Conservation (phyloP, 2,329 filamentous ascomycete genomes). For the Cadophora sp. region DNA sequence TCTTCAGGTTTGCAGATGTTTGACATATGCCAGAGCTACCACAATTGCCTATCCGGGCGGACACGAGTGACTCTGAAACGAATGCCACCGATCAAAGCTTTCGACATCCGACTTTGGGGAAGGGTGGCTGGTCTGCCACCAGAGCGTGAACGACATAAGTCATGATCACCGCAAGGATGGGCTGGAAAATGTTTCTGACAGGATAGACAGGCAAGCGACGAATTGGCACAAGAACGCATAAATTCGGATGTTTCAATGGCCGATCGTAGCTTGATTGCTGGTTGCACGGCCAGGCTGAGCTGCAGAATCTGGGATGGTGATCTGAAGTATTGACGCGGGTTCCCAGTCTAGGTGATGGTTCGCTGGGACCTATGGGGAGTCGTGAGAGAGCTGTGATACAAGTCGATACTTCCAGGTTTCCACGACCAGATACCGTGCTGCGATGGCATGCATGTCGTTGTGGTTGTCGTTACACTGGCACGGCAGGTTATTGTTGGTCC, state of each 20-base stretch:
- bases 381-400: neutral
- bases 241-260: slow-evolving; percentile 14
- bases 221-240: slow-evolving; percentile 2
- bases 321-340: neutral
- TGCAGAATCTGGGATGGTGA: slow-evolving; percentile 13
- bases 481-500: slow-evolving; percentile 6
- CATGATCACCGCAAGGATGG: slow-evolving; percentile 2
- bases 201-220: neutral
- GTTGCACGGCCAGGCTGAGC: slow-evolving; percentile 1
- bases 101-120: neutral
- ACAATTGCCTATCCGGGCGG: neutral
- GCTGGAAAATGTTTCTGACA: neutral
- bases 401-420: neutral
- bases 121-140: neutral
- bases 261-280: slow-evolving; percentile 9
- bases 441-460: slow-evolving; percentile 13
- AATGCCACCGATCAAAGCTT: neutral
- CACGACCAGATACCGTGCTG: neutral
- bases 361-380: neutral
- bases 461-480: slow-evolving; percentile 17
- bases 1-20: neutral
- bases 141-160: neutral
- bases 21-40: neutral
- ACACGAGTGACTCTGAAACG: slow-evolving; percentile 8
- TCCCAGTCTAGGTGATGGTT: slow-evolving; percentile 5